phyloP scores from a whole-genome alignment of 768 basidiomycete genomes.

The Pleurotus citrinopileatus region DNA sequence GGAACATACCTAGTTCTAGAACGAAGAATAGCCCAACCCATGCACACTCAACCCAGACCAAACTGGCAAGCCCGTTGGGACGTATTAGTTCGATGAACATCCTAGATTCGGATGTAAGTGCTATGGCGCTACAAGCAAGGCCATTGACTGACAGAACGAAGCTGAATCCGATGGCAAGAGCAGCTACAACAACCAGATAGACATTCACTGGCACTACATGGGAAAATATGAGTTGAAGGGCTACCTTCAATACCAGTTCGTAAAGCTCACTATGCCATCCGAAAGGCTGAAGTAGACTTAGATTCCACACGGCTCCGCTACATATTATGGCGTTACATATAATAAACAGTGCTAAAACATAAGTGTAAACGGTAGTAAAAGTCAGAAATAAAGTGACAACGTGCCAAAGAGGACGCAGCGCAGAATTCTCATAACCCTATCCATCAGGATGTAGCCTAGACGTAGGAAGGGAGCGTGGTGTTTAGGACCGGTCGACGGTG shows the following conservation, averaged over 20 bases:
- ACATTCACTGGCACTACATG: slow-evolving; percentile 46
- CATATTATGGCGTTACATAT: slow-evolving; percentile 64
- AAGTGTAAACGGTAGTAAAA: slow-evolving; percentile 10
- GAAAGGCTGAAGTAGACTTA: slow-evolving; percentile 40
- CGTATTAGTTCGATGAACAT: slow-evolving; percentile 58
- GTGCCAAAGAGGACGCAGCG: slow-evolving; percentile 65
- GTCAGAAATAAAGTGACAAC: slow-evolving; percentile 15
- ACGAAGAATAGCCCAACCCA: slow-evolving; percentile 60
- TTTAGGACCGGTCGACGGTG: slow-evolving; percentile 30
- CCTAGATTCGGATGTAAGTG: slow-evolving; percentile 24
- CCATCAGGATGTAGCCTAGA: slow-evolving; percentile 29
- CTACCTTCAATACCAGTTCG: background rate
- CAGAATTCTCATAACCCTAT: slow-evolving; percentile 41
- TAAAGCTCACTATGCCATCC: slow-evolving; percentile 36
- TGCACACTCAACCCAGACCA: slow-evolving; percentile 69
- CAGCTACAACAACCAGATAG: slow-evolving; percentile 60
- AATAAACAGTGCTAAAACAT: slow-evolving; percentile 50
- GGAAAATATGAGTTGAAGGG: slow-evolving; percentile 11
- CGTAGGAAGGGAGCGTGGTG: slow-evolving; percentile 25
- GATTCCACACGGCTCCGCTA: slow-evolving; percentile 69
- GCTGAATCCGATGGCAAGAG: slow-evolving; percentile 52
- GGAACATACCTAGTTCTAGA: slow-evolving; percentile 54
- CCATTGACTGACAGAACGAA: slow-evolving; percentile 51
- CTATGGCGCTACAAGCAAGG: background rate
- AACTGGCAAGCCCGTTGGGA: slow-evolving; percentile 46